A percentile compares a stretch with the other conserved stretches of the same genome.
phyloP scores from a whole-genome alignment of 2,329 filamentous ascomycete genomes.

The Aspergillus sp. region DNA sequence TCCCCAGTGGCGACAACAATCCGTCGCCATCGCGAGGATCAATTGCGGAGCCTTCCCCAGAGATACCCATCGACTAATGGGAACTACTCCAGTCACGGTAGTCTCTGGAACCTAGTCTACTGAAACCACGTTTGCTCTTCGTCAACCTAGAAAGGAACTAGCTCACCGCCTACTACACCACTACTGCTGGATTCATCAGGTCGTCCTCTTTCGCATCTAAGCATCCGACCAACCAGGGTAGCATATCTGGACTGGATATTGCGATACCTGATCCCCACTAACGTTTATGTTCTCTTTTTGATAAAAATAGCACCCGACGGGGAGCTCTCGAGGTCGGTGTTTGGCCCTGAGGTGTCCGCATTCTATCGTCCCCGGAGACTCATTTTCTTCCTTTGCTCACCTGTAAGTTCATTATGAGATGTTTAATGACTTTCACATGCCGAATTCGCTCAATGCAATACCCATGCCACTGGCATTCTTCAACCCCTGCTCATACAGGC shows the following conservation, averaged over 20 bases:
- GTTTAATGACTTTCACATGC: background rate
- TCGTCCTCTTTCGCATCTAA: too few relatives aligned
- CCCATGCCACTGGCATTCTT: background rate
- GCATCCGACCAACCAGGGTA: too few relatives aligned
- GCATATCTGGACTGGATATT: background rate
- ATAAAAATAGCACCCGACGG: background rate
- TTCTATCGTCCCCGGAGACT: too few relatives aligned
- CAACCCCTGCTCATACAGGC: background rate
- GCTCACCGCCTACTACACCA: background rate
- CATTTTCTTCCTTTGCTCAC: too few relatives aligned
- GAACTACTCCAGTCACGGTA: background rate
- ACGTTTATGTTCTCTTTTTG: background rate
- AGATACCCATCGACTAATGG: background rate
- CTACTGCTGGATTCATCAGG: too few relatives aligned
- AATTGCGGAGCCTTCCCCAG: slow-evolving; percentile 16
- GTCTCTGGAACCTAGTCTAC: background rate
- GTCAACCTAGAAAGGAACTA: background rate
- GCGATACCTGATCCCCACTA: background rate
- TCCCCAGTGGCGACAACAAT: slow-evolving; percentile 9
- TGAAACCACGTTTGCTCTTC: background rate
- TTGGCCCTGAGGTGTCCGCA: background rate
- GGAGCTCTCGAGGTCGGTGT: background rate
- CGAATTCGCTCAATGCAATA: background rate
- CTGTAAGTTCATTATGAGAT: too few relatives aligned
- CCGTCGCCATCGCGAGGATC: slow-evolving; percentile 11